These are phyloP conservation scores for Penicillium bovifimosum DNA, from an alignment of 495 filamentous ascomycete genomes.

Conservation along the genomic window DNA sequence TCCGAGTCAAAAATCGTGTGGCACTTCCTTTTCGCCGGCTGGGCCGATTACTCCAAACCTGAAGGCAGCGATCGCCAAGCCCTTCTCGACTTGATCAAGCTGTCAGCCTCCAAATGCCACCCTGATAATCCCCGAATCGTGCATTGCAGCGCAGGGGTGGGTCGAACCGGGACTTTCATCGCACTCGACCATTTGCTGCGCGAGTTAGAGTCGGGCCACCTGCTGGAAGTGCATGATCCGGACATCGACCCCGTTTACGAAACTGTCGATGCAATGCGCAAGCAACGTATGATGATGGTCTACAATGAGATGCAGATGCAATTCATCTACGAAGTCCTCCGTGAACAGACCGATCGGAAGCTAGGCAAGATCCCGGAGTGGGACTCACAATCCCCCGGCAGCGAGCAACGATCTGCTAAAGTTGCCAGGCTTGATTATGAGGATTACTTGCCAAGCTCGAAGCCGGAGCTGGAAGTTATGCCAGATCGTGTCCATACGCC, in stretches of 20 bases:
- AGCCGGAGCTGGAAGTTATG: constrained; percentile 37
- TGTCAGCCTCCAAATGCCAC: constrained; percentile 66
- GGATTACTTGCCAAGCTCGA: constrained; percentile 30
- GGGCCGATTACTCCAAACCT: constrained; percentile 91
- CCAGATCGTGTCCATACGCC: constrained; percentile 25
- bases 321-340: constrained; percentile 86
- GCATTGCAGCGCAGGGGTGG: constrained; percentile 92
- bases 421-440: constrained; percentile 35
- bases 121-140: constrained; percentile 77
- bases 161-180: constrained; percentile 91
- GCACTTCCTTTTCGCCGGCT: constrained; percentile 87
- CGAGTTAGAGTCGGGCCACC: constrained; percentile 69
- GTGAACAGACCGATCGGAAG: constrained; percentile 61
- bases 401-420: constrained; percentile 37
- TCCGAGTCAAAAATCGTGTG: constrained; percentile 66
- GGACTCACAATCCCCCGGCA: constrained; percentile 12
- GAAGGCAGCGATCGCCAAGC: constrained; percentile 70
- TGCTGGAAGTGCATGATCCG: constrained; percentile 44
- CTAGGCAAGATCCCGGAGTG: constrained; percentile 25
- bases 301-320: constrained; percentile 80
- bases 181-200: constrained; percentile 83
- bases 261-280: constrained; percentile 72
- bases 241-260: constrained; percentile 59
- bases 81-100: constrained; percentile 70
- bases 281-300: constrained; percentile 95